Evolutionary conservation across 495 filamentous ascomycete species (phyloP).

Genomic region (Trichocladium uniseriatum): DNA sequence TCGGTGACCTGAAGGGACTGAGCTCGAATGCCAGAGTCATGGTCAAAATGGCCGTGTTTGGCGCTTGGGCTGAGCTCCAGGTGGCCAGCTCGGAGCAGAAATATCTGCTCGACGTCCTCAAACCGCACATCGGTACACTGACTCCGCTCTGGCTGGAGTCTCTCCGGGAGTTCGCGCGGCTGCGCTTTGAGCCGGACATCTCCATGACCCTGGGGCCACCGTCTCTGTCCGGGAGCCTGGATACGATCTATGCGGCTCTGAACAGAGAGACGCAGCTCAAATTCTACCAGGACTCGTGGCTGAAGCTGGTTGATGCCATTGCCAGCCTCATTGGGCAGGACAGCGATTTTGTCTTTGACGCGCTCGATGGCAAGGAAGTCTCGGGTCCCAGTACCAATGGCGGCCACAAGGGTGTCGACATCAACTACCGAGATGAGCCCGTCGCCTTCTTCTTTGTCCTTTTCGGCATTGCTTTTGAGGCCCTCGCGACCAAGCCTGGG

Average conservation of each 20-base stretch:
- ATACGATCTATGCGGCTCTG: slow-evolving; percentile 84
- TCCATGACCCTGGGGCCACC: slow-evolving; percentile 73
- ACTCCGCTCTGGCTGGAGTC: slow-evolving; percentile 92
- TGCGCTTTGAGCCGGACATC: slow-evolving; percentile 95
- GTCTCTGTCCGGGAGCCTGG: slow-evolving; percentile 66
- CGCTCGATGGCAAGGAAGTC: slow-evolving; percentile 75
- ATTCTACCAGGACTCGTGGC: slow-evolving; percentile 97
- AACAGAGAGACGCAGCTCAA: slow-evolving; percentile 88
- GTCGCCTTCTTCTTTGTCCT: slow-evolving; percentile 99
- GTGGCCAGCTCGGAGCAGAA: slow-evolving; percentile 89
- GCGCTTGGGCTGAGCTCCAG: slow-evolving; percentile 98
- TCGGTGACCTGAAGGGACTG: slow-evolving; percentile 86
- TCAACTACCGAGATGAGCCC: slow-evolving; percentile 96
- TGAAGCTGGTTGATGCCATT: slow-evolving; percentile 94
- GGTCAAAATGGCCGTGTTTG: slow-evolving; percentile 94
- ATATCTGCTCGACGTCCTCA: slow-evolving; percentile 80
- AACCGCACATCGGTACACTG: slow-evolving; percentile 78
- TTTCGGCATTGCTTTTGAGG: slow-evolving; percentile 93
- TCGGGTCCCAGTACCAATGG: slow-evolving; percentile 42
- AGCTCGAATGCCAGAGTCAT: slow-evolving; percentile 96
- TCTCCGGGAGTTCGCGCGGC: slow-evolving; percentile 81
- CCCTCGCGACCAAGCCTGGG: slow-evolving; percentile 68
- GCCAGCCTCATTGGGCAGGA: slow-evolving; percentile 96
- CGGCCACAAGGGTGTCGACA: slow-evolving; percentile 51
- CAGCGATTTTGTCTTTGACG: slow-evolving; percentile 94